These are phyloP conservation scores for Yamadazyma conglobata DNA, from an alignment of 1,139 yeast species.

Conservation along the genomic window DNA sequence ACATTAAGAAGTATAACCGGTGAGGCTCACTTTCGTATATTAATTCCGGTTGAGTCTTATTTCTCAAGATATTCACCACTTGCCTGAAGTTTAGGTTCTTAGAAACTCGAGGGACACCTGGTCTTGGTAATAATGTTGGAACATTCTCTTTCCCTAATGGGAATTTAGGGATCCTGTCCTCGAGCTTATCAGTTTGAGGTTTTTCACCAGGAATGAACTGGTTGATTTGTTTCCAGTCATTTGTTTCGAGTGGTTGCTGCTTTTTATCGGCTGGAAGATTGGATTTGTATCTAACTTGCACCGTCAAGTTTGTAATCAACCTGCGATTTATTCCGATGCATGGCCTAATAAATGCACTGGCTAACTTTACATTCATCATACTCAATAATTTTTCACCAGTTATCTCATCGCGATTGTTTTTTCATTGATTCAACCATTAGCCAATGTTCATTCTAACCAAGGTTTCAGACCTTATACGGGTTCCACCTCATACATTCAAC, in stretches of 20 bases:
- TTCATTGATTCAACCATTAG: not conserved
- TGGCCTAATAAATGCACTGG: too few relatives aligned
- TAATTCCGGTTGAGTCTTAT: constrained; percentile 63
- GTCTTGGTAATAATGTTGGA: constrained; percentile 69
- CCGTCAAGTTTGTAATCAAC: not conserved
- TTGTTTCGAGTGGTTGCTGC: constrained; percentile 16
- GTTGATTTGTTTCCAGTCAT: constrained; percentile 45
- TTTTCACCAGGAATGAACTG: constrained; percentile 63
- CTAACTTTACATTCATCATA: not conserved
- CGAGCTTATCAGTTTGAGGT: constrained; percentile 43
- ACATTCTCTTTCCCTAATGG: constrained; percentile 65
- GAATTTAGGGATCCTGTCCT: constrained; percentile 56
- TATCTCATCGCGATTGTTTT: not conserved
- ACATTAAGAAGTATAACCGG: constrained; percentile 64
- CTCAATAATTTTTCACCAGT: not conserved
- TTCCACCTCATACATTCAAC: constrained; percentile 83
- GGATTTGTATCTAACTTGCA: constrained; percentile 13
- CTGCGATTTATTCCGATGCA: too few relatives aligned
- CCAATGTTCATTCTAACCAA: constrained; percentile 80
- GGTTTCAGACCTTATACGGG: constrained; percentile 76
- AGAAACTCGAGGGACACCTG: constrained; percentile 71
- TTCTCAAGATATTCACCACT: constrained; percentile 57
- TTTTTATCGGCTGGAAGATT: constrained; percentile 23
- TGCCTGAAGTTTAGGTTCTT: constrained; percentile 53
- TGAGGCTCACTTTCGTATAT: constrained; percentile 85